phyloP scores from a whole-genome alignment of 495 filamentous ascomycete genomes.

The Xylaria palmicola region DNA sequence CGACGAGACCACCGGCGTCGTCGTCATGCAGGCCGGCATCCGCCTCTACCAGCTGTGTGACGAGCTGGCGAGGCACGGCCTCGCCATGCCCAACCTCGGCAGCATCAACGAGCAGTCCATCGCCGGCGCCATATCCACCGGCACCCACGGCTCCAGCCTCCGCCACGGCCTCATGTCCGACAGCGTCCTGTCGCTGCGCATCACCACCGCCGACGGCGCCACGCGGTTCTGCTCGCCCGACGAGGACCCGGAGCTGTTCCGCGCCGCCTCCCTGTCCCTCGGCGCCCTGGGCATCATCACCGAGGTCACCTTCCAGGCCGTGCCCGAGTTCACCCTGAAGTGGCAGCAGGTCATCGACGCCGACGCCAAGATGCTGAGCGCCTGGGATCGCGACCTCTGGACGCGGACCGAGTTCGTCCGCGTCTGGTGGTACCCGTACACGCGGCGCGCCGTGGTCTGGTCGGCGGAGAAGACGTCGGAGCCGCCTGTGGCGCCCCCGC shows the following conservation, averaged over 20 bases:
- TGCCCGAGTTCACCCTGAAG: conserved; percentile 71
- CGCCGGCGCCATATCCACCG: conserved; percentile 88
- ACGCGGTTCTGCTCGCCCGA: conserved; percentile 69
- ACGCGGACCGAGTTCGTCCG: conserved; percentile 81
- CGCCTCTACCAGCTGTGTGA: conserved; percentile 67
- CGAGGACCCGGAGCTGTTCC: conserved; percentile 76
- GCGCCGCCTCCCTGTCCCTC: conserved; percentile 80
- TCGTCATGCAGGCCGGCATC: conserved; percentile 85
- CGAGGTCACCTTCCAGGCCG: conserved; percentile 80
- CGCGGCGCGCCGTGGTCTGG: conserved; percentile 82
- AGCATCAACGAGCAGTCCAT: conserved; percentile 95
- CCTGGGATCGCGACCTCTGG: conserved; percentile 80
- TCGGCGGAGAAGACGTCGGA: conserved; percentile 69
- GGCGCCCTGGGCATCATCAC: conserved; percentile 89
- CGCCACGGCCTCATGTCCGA: conserved; percentile 81
- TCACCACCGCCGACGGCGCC: conserved; percentile 81
- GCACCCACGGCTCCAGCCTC: conserved; percentile 87
- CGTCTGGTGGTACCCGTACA: conserved; percentile 97
- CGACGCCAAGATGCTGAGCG: conserved; percentile 61
- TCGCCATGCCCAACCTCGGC: conserved; percentile 84
- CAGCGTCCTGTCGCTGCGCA: conserved; percentile 65
- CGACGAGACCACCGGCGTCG: conserved; percentile 58
- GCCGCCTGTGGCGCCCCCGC: conserved; percentile 35
- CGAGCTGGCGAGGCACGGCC: conserved; percentile 66
- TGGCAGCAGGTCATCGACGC: conserved; percentile 80